Evolutionary conservation across 805 yeast genomes (phyloP).

Genomic region (Ogataea dorogensis): DNA sequence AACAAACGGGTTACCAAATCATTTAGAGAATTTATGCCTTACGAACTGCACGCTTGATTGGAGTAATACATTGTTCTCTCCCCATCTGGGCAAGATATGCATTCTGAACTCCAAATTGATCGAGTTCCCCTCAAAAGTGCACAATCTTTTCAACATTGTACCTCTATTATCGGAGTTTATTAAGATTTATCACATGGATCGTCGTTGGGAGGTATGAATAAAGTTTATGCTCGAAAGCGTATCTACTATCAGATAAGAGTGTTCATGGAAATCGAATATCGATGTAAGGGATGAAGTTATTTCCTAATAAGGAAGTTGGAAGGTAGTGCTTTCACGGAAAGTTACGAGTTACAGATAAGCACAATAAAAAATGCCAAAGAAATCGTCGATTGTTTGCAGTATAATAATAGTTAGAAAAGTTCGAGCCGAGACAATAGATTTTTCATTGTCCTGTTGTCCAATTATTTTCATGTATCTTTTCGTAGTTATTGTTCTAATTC

Average conservation of each 20-base stretch:
- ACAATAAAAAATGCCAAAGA: background rate
- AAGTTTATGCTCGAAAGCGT: background rate
- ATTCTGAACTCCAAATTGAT: constrained; percentile 13
- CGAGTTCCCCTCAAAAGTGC: constrained; percentile 3
- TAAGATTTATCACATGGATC: constrained; percentile 19
- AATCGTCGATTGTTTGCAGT: constrained; percentile 1
- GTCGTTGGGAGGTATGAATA: constrained; percentile 3
- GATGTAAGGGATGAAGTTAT: constrained; percentile 1
- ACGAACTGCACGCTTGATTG: constrained; percentile 17
- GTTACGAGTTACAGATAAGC: constrained; percentile 6
- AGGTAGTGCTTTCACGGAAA: constrained; percentile 4
- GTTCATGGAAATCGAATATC: background rate
- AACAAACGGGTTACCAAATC: constrained; percentile 13
- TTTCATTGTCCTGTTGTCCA: constrained; percentile 6
- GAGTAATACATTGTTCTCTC: constrained; percentile 10
- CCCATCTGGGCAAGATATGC: constrained; percentile 14
- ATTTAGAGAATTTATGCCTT: constrained; percentile 15
- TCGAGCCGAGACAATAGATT: background rate
- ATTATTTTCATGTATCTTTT: constrained; percentile 5
- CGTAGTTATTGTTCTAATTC: constrained; percentile 7
- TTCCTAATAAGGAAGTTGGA: constrained; percentile 5
- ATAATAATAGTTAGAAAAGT: background rate
- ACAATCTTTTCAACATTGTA: constrained; percentile 8
- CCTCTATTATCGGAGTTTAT: constrained; percentile 20
- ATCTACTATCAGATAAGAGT: constrained; percentile 5